Conservation (phyloP, 352 stramenopile species). For the Phytophthora parvispora region DNA sequence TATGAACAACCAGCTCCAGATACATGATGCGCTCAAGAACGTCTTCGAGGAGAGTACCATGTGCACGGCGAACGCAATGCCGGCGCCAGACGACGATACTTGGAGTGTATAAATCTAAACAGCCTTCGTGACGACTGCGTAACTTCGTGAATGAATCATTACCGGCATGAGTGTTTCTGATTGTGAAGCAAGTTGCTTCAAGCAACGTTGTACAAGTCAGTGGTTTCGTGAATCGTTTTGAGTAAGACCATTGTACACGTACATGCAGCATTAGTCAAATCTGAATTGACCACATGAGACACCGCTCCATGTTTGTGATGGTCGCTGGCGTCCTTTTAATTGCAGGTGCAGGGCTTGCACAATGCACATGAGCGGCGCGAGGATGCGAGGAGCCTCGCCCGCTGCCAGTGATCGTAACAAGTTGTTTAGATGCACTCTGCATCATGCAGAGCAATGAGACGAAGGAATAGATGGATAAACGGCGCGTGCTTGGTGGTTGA, state of each 20-base stretch:
- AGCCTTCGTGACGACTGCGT: too few species aligned
- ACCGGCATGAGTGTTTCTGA: too few species aligned
- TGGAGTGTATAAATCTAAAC: too few species aligned
- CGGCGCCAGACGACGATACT: neutral
- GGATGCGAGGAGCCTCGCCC: too few species aligned
- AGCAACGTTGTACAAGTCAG: too few species aligned
- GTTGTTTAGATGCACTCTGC: neutral
- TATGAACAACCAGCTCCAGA: conserved; percentile 24
- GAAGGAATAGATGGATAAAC: neutral
- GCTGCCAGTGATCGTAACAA: neutral
- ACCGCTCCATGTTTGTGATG: too few species aligned
- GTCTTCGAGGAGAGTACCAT: conserved; percentile 13
- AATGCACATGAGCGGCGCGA: too few species aligned
- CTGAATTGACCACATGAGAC: neutral
- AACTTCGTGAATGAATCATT: too few species aligned
- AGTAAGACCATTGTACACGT: too few species aligned
- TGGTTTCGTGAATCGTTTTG: neutral
- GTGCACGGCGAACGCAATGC: neutral
- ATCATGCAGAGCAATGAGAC: neutral
- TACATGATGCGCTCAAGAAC: conserved; percentile 9
- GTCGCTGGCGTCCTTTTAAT: too few species aligned
- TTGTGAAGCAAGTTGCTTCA: too few species aligned
- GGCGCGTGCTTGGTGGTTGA: conserved; percentile 16
- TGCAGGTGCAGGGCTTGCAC: too few species aligned
- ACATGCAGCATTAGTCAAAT: neutral